A percentile compares a stretch with the other conserved stretches of the same genome.
phyloP scores from a whole-genome alignment of 768 basidiomycete genomes.

The Pleurotus tuber-regium region DNA sequence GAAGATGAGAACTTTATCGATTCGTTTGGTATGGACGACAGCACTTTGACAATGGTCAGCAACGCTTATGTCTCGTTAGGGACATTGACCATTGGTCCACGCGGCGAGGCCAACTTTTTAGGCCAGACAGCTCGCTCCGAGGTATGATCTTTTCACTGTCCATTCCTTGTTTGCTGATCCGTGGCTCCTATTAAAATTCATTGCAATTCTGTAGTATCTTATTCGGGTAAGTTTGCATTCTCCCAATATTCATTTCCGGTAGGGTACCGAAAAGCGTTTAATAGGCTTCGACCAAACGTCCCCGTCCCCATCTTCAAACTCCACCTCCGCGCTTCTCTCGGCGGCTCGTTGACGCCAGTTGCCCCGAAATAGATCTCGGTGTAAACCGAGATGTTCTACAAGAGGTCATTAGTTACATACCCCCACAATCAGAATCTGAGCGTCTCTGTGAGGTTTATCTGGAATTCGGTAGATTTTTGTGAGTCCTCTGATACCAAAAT shows the following conservation, averaged over 20 bases:
- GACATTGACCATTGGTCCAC: conserved; percentile 53
- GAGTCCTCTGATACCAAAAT: conserved; percentile 21
- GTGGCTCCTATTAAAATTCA: no score
- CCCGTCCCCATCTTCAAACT: conserved; percentile 4
- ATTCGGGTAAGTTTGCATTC: conserved; percentile 41
- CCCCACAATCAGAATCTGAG: conserved; percentile 56
- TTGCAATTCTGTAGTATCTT: no score
- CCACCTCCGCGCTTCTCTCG: conserved; percentile 35
- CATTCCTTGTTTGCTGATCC: neutral
- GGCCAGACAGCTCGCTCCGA: conserved; percentile 69
- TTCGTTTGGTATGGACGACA: conserved; percentile 39
- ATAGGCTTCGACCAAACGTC: conserved; percentile 25
- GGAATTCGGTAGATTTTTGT: conserved; percentile 60
- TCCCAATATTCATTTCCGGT: neutral
- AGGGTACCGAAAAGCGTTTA: neutral
- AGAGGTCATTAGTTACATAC: conserved; percentile 48
- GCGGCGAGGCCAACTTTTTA: conserved; percentile 55
- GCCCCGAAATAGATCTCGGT: conserved; percentile 28
- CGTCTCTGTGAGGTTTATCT: conserved; percentile 64
- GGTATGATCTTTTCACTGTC: conserved; percentile 33
- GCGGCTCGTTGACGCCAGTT: conserved; percentile 35
- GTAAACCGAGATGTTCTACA: conserved; percentile 33
- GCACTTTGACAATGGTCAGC: neutral
- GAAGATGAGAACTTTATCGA: conserved; percentile 47
- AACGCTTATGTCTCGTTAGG: conserved; percentile 30